Conservation (phyloP, 2,329 filamentous ascomycete species). For the Graphilbum sp. region DNA sequence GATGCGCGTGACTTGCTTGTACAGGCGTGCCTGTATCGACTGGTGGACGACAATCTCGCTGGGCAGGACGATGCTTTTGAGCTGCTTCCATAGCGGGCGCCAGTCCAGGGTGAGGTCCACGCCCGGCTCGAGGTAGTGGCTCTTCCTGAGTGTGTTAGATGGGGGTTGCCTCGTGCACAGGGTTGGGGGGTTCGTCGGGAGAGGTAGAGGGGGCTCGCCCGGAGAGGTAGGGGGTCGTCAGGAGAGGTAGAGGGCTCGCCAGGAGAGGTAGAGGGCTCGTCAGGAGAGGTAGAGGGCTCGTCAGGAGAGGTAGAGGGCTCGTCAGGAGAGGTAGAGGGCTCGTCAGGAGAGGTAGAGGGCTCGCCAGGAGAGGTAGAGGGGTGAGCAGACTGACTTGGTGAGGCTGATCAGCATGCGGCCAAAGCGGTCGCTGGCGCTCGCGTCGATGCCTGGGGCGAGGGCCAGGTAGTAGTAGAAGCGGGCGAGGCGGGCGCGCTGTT, state of each 20-base stretch:
- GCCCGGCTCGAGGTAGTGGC: slow-evolving; percentile 83
- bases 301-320: too few species aligned
- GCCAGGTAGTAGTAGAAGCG: slow-evolving; percentile 90
- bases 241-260: too few species aligned
- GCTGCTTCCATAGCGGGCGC: slow-evolving; percentile 80
- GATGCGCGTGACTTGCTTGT: slow-evolving; percentile 64
- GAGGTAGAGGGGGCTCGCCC: too few species aligned
- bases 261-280: too few species aligned
- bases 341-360: not conserved
- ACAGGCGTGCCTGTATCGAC: slow-evolving; percentile 33
- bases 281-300: too few species aligned
- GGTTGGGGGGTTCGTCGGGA: too few species aligned
- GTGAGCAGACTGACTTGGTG: slow-evolving; percentile 50
- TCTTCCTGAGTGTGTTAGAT: slow-evolving; percentile 44
- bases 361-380: slow-evolving; percentile 5
- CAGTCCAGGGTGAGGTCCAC: slow-evolving; percentile 88
- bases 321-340: too few species aligned
- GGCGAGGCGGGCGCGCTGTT: slow-evolving; percentile 67
- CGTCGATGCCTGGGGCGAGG: slow-evolving; percentile 77
- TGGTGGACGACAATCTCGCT: slow-evolving; percentile 59
- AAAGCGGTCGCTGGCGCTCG: slow-evolving; percentile 70
- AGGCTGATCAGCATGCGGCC: slow-evolving; percentile 91
- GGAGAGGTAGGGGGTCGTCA: too few species aligned
- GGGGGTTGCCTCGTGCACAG: too few species aligned
- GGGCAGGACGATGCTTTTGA: slow-evolving; percentile 80